phyloP scores from a whole-genome alignment of 2,329 filamentous ascomycete species.

The Colletotrichum viniferum region DNA sequence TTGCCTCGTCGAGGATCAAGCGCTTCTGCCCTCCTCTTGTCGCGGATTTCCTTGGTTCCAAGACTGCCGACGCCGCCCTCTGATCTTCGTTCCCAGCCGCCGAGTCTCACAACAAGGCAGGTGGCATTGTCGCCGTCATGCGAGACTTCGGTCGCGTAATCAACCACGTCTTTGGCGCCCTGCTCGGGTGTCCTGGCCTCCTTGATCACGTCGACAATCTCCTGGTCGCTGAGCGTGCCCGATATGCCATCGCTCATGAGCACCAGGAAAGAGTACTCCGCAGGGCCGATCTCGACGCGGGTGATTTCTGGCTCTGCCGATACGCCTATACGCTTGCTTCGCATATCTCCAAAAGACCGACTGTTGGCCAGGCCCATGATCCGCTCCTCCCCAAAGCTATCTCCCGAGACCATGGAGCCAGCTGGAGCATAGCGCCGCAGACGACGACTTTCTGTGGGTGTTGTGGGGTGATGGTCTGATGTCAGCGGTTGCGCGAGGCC shows the following conservation, averaged over 20 bases:
- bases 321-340: slow-evolving; percentile 89
- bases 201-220: slow-evolving; percentile 95
- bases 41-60: slow-evolving; percentile 89
- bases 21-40: slow-evolving; percentile 81
- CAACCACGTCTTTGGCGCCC: slow-evolving; percentile 77
- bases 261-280: slow-evolving; percentile 88
- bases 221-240: slow-evolving; percentile 85
- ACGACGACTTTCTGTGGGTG: slow-evolving; percentile 80
- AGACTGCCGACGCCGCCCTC: slow-evolving; percentile 90
- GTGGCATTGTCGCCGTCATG: slow-evolving; percentile 71
- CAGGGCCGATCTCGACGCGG: slow-evolving; percentile 78
- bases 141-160: slow-evolving; percentile 86
- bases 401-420: slow-evolving; percentile 78
- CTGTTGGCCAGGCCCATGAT: slow-evolving; percentile 94
- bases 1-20: slow-evolving; percentile 78
- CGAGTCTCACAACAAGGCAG: slow-evolving; percentile 69
- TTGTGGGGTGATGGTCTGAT: slow-evolving; percentile 90
- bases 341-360: slow-evolving; percentile 91
- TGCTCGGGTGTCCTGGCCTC: slow-evolving; percentile 91
- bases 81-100: slow-evolving; percentile 72
- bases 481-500: slow-evolving; percentile 83
- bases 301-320: slow-evolving; percentile 91
- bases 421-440: slow-evolving; percentile 82
- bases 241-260: slow-evolving; percentile 89
- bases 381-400: slow-evolving; percentile 96